Conservation (phyloP, 2,329 filamentous ascomycete genomes). For the Reticulascus tulasneorum region DNA sequence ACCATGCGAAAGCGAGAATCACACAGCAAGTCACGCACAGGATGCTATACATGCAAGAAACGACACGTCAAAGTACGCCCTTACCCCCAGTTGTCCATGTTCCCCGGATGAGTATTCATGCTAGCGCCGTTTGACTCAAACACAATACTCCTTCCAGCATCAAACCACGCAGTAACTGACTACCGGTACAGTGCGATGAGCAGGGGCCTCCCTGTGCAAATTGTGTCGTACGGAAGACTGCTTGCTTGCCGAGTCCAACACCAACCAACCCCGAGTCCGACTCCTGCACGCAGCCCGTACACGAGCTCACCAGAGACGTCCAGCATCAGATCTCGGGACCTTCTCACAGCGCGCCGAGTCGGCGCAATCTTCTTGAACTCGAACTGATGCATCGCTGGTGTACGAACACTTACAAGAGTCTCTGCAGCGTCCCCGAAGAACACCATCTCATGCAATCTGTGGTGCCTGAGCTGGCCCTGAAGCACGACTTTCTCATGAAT, state of each 20-base stretch:
- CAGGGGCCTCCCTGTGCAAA: conserved; percentile 30
- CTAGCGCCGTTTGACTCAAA: too few relatives aligned
- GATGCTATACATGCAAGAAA: conserved; percentile 28
- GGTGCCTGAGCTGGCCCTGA: conserved; percentile 29
- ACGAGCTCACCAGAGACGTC: too few relatives aligned
- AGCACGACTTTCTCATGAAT: conserved; percentile 34
- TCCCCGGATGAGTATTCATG: too few relatives aligned
- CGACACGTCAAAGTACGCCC: conserved; percentile 27
- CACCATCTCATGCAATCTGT: conserved; percentile 26
- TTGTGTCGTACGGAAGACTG: conserved; percentile 21
- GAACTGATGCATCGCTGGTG: conserved; percentile 51
- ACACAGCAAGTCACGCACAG: conserved; percentile 29
- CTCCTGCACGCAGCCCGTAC: not conserved
- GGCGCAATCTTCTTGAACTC: conserved; percentile 33
- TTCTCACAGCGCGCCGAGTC: not conserved
- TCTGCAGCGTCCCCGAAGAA: conserved; percentile 33
- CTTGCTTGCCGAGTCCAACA: too few relatives aligned
- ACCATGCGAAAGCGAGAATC: conserved; percentile 26
- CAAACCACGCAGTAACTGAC: too few relatives aligned
- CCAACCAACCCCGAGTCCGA: too few relatives aligned
- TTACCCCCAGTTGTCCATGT: too few relatives aligned
- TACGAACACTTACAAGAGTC: conserved; percentile 36
- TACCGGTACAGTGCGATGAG: conserved; percentile 35
- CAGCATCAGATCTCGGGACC: not conserved
- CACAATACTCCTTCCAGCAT: too few relatives aligned